Evolutionary conservation across 179 eudicot species (phyloP).

Genomic region (Actinidia arguta): DNA sequence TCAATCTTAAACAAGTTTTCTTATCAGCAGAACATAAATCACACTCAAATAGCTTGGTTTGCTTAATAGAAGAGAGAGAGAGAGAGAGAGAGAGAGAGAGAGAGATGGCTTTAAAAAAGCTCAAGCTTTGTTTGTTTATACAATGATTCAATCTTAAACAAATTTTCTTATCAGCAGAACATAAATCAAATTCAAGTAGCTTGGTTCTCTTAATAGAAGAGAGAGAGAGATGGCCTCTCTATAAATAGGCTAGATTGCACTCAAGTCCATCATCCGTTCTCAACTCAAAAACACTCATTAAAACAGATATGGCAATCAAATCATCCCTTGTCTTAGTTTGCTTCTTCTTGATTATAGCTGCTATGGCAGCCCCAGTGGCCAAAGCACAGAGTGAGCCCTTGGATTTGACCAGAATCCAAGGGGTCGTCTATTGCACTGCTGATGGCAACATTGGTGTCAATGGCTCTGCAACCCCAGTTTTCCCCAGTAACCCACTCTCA

Average conservation of each 20-base stretch:
- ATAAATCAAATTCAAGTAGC: no score
- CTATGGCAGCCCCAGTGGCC: slow-evolving; percentile 23
- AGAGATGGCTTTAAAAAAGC: no score
- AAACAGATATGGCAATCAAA: slow-evolving; percentile 31
- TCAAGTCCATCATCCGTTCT: background rate
- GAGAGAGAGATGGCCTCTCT: background rate
- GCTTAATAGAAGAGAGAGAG: no score
- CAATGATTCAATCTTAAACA: no score
- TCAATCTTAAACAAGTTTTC: no score
- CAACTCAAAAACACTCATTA: background rate
- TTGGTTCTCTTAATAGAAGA: no score
- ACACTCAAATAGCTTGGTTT: no score
- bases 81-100: no score
- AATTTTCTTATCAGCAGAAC: no score
- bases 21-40: no score
- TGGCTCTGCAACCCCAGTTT: slow-evolving; percentile 39
- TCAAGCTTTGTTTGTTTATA: no score
- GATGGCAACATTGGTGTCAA: slow-evolving; percentile 29
- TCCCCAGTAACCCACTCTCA: slow-evolving; percentile 29
- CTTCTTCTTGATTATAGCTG: slow-evolving; percentile 24
- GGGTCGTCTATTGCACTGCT: slow-evolving; percentile 30
- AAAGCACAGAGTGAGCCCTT: slow-evolving; percentile 32
- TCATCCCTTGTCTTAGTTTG: slow-evolving; percentile 18
- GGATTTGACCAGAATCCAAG: slow-evolving; percentile 31
- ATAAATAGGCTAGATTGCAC: background rate